Evolutionary conservation across 1,139 yeast genomes (phyloP).

Genomic region (Protomyces inouyei): DNA sequence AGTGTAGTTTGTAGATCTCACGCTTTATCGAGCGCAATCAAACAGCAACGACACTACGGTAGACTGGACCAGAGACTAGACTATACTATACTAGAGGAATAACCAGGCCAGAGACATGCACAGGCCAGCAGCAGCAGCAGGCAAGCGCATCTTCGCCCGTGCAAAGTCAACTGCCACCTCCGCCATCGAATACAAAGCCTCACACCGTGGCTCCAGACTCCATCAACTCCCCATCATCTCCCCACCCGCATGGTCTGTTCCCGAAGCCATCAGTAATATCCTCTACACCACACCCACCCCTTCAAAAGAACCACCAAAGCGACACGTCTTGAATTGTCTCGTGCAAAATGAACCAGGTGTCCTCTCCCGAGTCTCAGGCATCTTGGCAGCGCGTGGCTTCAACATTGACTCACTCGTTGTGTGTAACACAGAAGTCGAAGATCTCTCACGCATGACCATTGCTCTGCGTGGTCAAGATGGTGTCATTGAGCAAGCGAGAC

Average conservation of each 20-base stretch:
- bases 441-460: conserved; percentile 93
- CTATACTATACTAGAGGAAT: too few relatives aligned
- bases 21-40: background rate
- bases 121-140: background rate
- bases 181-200: conserved; percentile 87
- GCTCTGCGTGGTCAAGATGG: conserved; percentile 92
- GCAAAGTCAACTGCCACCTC: conserved; percentile 58
- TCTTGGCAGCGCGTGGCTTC: conserved; percentile 96
- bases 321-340: conserved; percentile 89
- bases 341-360: conserved; percentile 99
- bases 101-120: background rate
- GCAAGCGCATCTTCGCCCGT: background rate
- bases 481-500: conserved; percentile 95
- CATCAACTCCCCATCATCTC: conserved; percentile 95
- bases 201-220: conserved; percentile 73
- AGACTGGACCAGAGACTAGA: too few relatives aligned
- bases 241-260: conserved; percentile 91
- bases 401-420: conserved; percentile 96
- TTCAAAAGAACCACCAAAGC: conserved; percentile 43
- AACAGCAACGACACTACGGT: background rate
- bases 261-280: conserved; percentile 82
- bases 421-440: conserved; percentile 93
- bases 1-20: too few relatives aligned
- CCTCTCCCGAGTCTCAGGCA: conserved; percentile 84
- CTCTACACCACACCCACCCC: conserved; percentile 89